Evolutionary conservation across 2,329 filamentous ascomycete species (phyloP), one percentile per base, ranked within the genome.

Genomic region (Aspergillus hiratsukae): DNA sequence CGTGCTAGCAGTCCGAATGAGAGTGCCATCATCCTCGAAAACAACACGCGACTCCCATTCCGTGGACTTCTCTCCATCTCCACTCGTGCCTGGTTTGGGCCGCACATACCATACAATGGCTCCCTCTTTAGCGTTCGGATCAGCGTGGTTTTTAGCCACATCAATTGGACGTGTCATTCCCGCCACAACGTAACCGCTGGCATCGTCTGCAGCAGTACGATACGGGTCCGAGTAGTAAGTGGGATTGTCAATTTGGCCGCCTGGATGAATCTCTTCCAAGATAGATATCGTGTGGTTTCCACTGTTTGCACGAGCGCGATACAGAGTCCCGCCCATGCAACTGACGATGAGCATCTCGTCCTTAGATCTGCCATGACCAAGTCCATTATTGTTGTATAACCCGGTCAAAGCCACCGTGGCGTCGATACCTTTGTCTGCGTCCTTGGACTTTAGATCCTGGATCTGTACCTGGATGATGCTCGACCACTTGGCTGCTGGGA

Each of bases 161-260:
- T 81, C 70, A 2, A 76, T 29, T 0, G 61, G 75, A 10, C 73
- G 73, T 0, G 75, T 66, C 0, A 85, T 46, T 1, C 84, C 83
- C 0, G 79, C 74, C 0, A 80, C 63, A 1, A 87, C 66, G 51
- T 81, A 81, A 0, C 83, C 83, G 54, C 82, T 85, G 17, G 77
- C 77, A 56, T 85, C 80, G 35, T 67, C 52, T 0, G 63, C 69
- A 0, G 61, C 58, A 0, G 72, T 73, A 1, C 76, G 71, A 48
- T 80, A 85, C 0, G 81, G 78, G 52, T 87, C 84, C 0, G 66
- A 55, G 62, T 83, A 87, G 67, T 80, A 87, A 61, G 68, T 79
- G 0, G 84, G 83, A 58, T 87, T 87, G 61, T 87, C 84, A 11
- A 81, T 69, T 3, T 74, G 62, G 1, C 74, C 73, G 37, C 81